Percentiles rank a stretch among this genome's conserved stretches.
Conservation (phyloP, 495 filamentous ascomycete species). For the Hypoxylon crocopeplum region DNA sequence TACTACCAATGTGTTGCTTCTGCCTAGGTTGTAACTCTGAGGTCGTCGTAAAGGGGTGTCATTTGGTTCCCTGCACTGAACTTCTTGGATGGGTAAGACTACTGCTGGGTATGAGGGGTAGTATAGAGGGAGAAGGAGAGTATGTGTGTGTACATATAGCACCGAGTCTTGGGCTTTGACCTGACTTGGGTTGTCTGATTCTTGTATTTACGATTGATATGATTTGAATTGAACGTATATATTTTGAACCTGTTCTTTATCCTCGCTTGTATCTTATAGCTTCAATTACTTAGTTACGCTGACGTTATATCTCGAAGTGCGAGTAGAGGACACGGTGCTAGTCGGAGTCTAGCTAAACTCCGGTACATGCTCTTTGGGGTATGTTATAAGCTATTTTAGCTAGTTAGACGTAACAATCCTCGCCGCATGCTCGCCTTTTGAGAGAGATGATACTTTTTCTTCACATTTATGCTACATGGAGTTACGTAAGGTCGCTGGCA, state of each 20-base stretch:
- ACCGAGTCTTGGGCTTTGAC: neutral
- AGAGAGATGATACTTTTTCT: no score
- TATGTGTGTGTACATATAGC: neutral
- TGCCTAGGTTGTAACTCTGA: conserved; percentile 4
- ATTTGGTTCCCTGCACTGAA: neutral
- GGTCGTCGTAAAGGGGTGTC: neutral
- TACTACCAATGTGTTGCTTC: conserved; percentile 57
- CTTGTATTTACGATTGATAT: conserved; percentile 18
- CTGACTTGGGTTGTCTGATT: conserved; percentile 1
- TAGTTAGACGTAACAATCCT: no score
- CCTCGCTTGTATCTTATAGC: neutral
- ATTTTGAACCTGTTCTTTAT: neutral
- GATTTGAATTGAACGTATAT: conserved; percentile 9
- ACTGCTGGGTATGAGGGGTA: no score
- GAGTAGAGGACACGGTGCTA: no score
- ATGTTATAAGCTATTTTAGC: no score
- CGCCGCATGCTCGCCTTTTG: no score
- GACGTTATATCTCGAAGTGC: no score
- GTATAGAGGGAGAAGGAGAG: neutral
- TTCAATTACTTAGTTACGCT: neutral
- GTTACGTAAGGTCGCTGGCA: no score
- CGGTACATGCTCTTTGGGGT: no score
- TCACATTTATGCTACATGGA: no score
- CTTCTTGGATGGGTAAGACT: neutral
- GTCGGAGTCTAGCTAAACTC: no score